phyloP scores from a whole-genome alignment of 2,329 filamentous ascomycete genomes.

The Cladosporium phlei region DNA sequence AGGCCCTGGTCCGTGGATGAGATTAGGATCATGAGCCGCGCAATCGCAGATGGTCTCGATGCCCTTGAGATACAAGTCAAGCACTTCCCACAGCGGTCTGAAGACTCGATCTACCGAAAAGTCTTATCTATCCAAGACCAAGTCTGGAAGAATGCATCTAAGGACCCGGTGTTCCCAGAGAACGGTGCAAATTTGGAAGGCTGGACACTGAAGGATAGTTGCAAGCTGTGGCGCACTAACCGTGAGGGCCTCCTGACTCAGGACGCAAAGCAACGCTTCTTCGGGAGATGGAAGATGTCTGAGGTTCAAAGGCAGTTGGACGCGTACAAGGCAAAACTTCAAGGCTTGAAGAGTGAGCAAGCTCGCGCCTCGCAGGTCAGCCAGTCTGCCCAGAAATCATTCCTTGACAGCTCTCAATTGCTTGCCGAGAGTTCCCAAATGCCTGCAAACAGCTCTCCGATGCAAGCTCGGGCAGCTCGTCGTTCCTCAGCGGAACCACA shows the following conservation, averaged over 20 bases:
- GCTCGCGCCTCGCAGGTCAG: background rate
- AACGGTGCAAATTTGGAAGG: slow-evolving; percentile 3
- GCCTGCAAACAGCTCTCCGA: slow-evolving; percentile 4
- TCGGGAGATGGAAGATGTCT: slow-evolving; percentile 5
- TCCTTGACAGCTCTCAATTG: slow-evolving; percentile 3
- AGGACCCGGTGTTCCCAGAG: slow-evolving; percentile 2
- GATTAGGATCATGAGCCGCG: slow-evolving; percentile 1
- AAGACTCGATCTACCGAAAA: slow-evolving; percentile 1
- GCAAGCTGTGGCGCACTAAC: slow-evolving; percentile 6
- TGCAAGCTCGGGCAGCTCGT: slow-evolving; percentile 9
- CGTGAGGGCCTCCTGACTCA: background rate
- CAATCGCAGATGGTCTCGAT: slow-evolving; percentile 4
- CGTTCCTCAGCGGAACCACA: background rate
- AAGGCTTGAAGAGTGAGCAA: background rate
- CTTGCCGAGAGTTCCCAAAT: slow-evolving; percentile 6
- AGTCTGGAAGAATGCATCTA: slow-evolving; percentile 6
- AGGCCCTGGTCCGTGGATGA: slow-evolving; percentile 2
- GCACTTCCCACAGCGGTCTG: slow-evolving; percentile 3
- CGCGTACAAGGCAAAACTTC: slow-evolving; percentile 1
- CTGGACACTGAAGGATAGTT: slow-evolving; percentile 12
- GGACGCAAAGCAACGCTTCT: background rate
- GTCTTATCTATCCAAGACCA: slow-evolving; percentile 5
- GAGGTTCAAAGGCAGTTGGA: slow-evolving; percentile 4
- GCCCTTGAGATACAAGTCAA: slow-evolving; percentile 1
- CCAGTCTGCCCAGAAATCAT: background rate